These are phyloP conservation scores for Diaporthe humulicola DNA, from an alignment of 2,329 filamentous ascomycete species.

Conservation along the genomic window DNA sequence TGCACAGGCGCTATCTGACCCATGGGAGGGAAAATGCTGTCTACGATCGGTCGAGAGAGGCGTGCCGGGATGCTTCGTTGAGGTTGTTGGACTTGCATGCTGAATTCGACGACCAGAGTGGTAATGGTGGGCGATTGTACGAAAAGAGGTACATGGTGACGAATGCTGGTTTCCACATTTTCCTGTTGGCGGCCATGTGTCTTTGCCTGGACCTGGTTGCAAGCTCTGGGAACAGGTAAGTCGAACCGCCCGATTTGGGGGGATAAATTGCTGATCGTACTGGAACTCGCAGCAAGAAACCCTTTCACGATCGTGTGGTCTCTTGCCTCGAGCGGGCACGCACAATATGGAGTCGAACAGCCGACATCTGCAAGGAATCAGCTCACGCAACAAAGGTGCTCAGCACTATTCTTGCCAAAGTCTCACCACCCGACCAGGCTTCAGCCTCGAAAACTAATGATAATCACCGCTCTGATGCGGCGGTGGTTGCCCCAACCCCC, in stretches of 20 bases:
- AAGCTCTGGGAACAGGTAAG: constrained; percentile 54
- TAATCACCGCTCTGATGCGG: neutral
- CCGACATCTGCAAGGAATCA: constrained; percentile 56
- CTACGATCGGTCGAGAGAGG: constrained; percentile 55
- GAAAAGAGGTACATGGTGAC: constrained; percentile 67
- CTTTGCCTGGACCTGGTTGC: constrained; percentile 65
- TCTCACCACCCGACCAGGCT: constrained; percentile 38
- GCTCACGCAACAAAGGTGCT: constrained; percentile 58
- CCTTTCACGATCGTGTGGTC: constrained; percentile 44
- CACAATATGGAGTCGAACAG: constrained; percentile 57
- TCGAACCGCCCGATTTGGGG: neutral
- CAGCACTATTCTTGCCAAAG: constrained; percentile 56
- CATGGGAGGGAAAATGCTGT: constrained; percentile 53
- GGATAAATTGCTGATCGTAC: neutral
- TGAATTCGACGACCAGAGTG: constrained; percentile 60
- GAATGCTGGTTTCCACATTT: constrained; percentile 67
- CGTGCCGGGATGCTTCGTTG: constrained; percentile 59
- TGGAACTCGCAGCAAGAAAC: neutral
- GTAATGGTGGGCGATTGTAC: constrained; percentile 64
- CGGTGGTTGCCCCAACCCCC: neutral
- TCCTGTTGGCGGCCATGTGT: constrained; percentile 71
- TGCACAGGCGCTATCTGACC: constrained; percentile 63
- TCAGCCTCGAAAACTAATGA: neutral
- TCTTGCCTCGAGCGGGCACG: constrained; percentile 55
- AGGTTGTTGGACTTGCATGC: constrained; percentile 60